phyloP scores from a whole-genome alignment of 164 flowering plant species.

The Chimonanthus salicifolius region DNA sequence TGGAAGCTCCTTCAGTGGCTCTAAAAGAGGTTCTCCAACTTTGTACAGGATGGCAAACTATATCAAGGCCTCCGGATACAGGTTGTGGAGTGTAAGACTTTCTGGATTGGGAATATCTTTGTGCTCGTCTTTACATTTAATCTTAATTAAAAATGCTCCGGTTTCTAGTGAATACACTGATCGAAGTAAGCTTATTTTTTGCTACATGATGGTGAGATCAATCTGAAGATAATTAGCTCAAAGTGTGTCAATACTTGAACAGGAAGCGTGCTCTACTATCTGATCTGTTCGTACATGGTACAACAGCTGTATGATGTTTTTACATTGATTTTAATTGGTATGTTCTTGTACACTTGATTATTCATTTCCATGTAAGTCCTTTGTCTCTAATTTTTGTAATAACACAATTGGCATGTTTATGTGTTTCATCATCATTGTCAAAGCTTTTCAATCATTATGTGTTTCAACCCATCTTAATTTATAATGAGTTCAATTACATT shows the following conservation, averaged over 20 bases:
- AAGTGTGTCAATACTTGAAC: not conserved
- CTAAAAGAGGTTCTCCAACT: constrained; percentile 27
- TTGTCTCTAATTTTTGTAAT: no score
- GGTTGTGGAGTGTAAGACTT: not conserved
- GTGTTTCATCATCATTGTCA: no score
- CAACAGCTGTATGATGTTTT: not conserved
- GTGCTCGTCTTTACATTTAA: not conserved
- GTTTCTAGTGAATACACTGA: not conserved
- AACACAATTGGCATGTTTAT: no score
- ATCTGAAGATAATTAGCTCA: not conserved
- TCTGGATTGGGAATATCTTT: not conserved
- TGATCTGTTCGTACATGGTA: not conserved
- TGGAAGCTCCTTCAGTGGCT: constrained; percentile 29
- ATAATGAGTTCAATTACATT: no score
- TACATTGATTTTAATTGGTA: not conserved
- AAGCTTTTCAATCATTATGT: no score
- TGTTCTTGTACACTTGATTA: no score
- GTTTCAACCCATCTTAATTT: no score
- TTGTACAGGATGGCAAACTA: constrained; percentile 34
- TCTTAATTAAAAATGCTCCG: not conserved
- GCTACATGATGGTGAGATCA: not conserved
- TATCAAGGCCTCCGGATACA: constrained; percentile 21
- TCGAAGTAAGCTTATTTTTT: not conserved
- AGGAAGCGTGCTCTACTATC: not conserved
- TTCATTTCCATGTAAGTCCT: no score